Base-by-base conservation (phyloP, 306 rosid species). In the Senna tora region DNA sequence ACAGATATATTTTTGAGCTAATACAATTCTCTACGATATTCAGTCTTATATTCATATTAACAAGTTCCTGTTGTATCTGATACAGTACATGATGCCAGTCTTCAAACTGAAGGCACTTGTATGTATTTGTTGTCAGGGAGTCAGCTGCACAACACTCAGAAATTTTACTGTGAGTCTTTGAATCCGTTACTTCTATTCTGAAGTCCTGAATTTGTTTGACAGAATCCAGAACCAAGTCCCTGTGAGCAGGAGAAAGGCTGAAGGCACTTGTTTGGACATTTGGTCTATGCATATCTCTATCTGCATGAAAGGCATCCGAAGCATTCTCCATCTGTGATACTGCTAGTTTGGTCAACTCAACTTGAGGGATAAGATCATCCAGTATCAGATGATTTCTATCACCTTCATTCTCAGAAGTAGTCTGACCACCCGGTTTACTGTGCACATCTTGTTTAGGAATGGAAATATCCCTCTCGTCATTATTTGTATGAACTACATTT, bases 11-110 rank as follows among this genome's bases (percentile, higher is more conserved):
- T 61, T 83, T 74, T 66, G 59, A 42, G 69, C 63, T 63, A 39
- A 87, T 49, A 61, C 55, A 80, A 64, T 80, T 85, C 72, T 89
- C 84, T 49, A 86, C 81, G 73, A 59, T 17, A 71, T 80, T 72
- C 81, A 93, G 65, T 76, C 82, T 82, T 45, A 33, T 75, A 75
- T 79, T 93, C 82, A 80, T 63, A 56, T 77, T 76, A 73, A 65
- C 45, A 43, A 91, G 82, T 67, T 86, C 85, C 49, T 62, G 79
- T 68, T 67, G 82, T 63, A 87, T 86, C 79, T 86, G 86, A 84
- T 65, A 65, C 67, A 87, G 67, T 49, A 65, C 46, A 55, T 75
- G 74, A 55, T 58, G 53, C 71, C 67, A 77, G 51, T 85, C 76
- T 41, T 75, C 69, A 66, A 68, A 72, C 79, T 69, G 78, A 71